Evolutionary conservation across 2,329 filamentous ascomycete species (phyloP).

Genomic region (Rutstroemia sydowiana): DNA sequence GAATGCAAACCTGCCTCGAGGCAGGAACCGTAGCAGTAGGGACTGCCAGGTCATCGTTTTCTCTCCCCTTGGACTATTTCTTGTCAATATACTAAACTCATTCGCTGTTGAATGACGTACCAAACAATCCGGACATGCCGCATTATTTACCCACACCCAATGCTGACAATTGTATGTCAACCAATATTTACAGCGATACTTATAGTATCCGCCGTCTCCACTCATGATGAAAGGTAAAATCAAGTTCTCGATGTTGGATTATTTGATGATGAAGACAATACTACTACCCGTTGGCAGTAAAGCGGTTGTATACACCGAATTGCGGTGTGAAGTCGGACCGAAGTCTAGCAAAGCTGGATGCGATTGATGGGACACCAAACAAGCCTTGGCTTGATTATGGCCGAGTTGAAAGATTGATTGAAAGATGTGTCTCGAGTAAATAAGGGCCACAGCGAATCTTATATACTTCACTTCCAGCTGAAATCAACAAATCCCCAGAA

Average conservation of each 20-base stretch:
- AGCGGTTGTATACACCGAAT: conserved; percentile 16
- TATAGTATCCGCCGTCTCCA: conserved; percentile 35
- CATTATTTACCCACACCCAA: conserved; percentile 47
- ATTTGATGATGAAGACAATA: conserved; percentile 3
- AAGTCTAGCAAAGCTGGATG: not conserved
- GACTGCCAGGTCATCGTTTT: conserved; percentile 29
- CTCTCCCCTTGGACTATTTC: conserved; percentile 42
- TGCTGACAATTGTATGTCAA: conserved; percentile 44
- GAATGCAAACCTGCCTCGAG: conserved; percentile 39
- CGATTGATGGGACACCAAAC: not conserved
- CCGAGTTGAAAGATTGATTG: too few species aligned
- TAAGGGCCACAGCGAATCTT: too few species aligned
- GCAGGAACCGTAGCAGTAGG: conserved; percentile 14
- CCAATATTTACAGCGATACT: conserved; percentile 50
- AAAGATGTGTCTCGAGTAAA: too few species aligned
- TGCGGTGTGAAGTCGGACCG: not conserved
- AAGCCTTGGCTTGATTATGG: not conserved
- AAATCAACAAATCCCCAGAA: too few species aligned
- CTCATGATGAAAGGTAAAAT: conserved; percentile 20
- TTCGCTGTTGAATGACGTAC: conserved; percentile 32
- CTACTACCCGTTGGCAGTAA: conserved; percentile 29
- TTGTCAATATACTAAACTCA: conserved; percentile 7
- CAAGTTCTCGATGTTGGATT: too few species aligned
- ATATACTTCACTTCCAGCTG: too few species aligned
- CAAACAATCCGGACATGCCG: conserved; percentile 42